These are phyloP conservation scores for Emergomyces pasteurianus DNA, from an alignment of 2,329 filamentous ascomycete species.

Conservation along the genomic window DNA sequence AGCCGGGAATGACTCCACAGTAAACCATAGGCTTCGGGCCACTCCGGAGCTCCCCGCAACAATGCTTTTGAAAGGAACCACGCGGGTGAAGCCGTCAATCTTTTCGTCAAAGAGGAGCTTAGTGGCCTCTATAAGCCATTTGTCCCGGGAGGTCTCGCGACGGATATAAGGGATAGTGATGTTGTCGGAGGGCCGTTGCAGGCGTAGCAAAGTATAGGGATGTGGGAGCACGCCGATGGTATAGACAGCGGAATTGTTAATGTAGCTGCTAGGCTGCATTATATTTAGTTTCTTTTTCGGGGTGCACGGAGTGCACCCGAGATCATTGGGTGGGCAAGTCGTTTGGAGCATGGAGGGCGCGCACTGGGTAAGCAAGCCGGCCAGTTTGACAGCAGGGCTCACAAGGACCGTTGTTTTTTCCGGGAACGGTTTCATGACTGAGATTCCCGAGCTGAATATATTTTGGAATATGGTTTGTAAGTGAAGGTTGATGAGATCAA, in stretches of 20 bases:
- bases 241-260: slow-evolving; percentile 61
- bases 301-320: slow-evolving; percentile 62
- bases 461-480: slow-evolving; percentile 78
- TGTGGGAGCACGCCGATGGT: slow-evolving; percentile 83
- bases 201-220: slow-evolving; percentile 67
- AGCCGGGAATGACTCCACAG: slow-evolving; percentile 49
- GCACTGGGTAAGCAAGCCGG: slow-evolving; percentile 63
- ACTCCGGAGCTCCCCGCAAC: slow-evolving; percentile 57
- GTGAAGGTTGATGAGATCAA: slow-evolving; percentile 69
- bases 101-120: slow-evolving; percentile 54
- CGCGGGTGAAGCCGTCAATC: slow-evolving; percentile 51
- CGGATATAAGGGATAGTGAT: slow-evolving; percentile 56
- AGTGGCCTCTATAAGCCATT: slow-evolving; percentile 64
- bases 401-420: slow-evolving; percentile 63
- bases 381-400: slow-evolving; percentile 58
- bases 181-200: slow-evolving; percentile 48
- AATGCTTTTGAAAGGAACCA: slow-evolving; percentile 67
- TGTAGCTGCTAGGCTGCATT: slow-evolving; percentile 53
- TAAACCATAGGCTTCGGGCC: slow-evolving; percentile 65
- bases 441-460: slow-evolving; percentile 62
- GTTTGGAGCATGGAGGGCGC: slow-evolving; percentile 58
- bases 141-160: slow-evolving; percentile 58
- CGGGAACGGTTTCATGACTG: slow-evolving; percentile 67
- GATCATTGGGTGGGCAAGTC: slow-evolving; percentile 73
- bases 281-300: slow-evolving; percentile 53